These are phyloP conservation scores for Dioszegia crocea DNA, from an alignment of 768 basidiomycete species.

Conservation along the genomic window DNA sequence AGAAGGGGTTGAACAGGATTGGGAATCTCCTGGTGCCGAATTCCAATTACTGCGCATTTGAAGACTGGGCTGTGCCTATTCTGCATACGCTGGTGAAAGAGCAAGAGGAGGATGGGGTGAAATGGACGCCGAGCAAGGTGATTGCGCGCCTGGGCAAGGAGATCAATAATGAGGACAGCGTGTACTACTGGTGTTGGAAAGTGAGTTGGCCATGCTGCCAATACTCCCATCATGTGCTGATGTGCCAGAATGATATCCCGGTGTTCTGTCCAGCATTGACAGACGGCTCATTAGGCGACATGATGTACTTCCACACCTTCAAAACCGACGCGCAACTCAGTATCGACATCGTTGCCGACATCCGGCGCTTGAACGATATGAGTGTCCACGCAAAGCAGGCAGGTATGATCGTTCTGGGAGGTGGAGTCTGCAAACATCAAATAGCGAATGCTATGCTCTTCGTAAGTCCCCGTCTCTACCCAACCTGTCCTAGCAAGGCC, in stretches of 20 bases:
- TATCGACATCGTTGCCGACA: conserved; percentile 92
- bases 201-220: conserved; percentile 56
- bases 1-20: conserved; percentile 86
- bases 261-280: conserved; percentile 98
- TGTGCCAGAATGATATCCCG: conserved; percentile 84
- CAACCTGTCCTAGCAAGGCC: conserved; percentile 12
- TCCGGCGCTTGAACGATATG: conserved; percentile 83
- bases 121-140: conserved; percentile 93
- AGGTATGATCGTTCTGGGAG: conserved; percentile 96
- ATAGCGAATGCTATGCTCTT: conserved; percentile 99
- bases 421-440: conserved; percentile 98
- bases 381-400: conserved; percentile 83
- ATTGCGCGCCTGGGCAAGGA: conserved; percentile 92
- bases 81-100: conserved; percentile 85
- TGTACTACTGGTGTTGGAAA: conserved; percentile 99
- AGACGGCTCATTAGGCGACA: conserved; percentile 96
- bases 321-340: conserved; percentile 68
- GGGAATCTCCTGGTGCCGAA: conserved; percentile 96
- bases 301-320: conserved; percentile 99
- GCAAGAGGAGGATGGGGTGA: conserved; percentile 55
- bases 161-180: conserved; percentile 92
- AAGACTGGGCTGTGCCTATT: conserved; percentile 97
- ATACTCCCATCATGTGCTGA: conserved; percentile 1
- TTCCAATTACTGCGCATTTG: conserved; percentile 98
- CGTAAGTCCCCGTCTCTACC: conserved; percentile 54